Percentiles rank a stretch among this genome's conserved stretches.
Evolutionary conservation across 352 stramenopile species (phyloP).

Genomic region (Pythium periplocum): DNA sequence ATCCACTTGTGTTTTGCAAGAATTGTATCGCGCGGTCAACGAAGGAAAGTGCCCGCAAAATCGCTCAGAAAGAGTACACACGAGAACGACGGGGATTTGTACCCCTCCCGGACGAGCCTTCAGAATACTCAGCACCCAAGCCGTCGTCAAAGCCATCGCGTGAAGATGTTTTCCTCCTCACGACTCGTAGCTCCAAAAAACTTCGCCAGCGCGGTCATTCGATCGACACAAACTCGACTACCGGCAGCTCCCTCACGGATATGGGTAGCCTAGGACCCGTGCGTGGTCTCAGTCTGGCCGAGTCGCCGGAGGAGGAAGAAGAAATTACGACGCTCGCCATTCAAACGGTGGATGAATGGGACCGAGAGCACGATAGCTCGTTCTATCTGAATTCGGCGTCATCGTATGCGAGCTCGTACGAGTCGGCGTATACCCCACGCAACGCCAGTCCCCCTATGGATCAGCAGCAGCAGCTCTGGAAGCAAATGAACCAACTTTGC

Average conservation of each 20-base stretch:
- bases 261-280: too few relatives aligned
- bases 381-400: constrained; percentile 8
- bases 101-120: too few relatives aligned
- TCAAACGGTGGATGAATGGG: constrained; percentile 20
- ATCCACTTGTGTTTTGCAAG: constrained; percentile 16
- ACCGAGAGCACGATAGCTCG: constrained; percentile 16
- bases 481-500: constrained; percentile 19
- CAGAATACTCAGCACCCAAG: too few relatives aligned
- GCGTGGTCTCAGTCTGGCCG: too few relatives aligned
- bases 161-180: too few relatives aligned
- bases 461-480: constrained; percentile 18
- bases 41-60: constrained; percentile 8
- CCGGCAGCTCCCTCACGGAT: too few relatives aligned
- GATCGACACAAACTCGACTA: too few relatives aligned
- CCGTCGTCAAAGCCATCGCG: too few relatives aligned
- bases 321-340: neutral
- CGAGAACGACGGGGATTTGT: too few relatives aligned
- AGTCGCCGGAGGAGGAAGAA: too few relatives aligned
- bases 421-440: neutral
- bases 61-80: constrained; percentile 8
- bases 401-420: constrained; percentile 4
- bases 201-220: too few relatives aligned
- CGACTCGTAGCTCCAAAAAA: too few relatives aligned
- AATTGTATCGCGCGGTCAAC: constrained; percentile 14
- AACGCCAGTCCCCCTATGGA: constrained; percentile 2